Percentiles rank a stretch among this genome's conserved stretches.
phyloP scores from a whole-genome alignment of 1,139 yeast species.

The Hansenula sp. region DNA sequence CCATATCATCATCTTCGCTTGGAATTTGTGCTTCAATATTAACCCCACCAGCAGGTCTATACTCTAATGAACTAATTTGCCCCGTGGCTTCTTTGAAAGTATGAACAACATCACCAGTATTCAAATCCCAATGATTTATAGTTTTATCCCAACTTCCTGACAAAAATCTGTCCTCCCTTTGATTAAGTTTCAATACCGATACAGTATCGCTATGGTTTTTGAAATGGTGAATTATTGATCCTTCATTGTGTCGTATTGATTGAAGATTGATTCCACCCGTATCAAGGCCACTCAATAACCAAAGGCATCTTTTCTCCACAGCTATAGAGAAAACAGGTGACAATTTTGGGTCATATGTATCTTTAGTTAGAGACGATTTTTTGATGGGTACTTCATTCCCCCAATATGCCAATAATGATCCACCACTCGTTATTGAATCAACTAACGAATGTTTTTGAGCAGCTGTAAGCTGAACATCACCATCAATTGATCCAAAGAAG shows the following conservation, averaged over 20 bases:
- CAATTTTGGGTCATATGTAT: constrained; percentile 56
- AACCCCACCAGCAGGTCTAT: constrained; percentile 68
- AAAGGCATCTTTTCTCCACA: constrained; percentile 75
- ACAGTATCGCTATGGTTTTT: constrained; percentile 71
- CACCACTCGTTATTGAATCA: constrained; percentile 82
- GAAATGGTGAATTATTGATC: constrained; percentile 75
- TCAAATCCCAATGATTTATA: constrained; percentile 80
- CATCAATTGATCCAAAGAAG: constrained; percentile 79
- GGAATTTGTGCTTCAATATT: constrained; percentile 22
- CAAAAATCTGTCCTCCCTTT: constrained; percentile 45
- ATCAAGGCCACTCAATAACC: constrained; percentile 80
- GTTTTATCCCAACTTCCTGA: constrained; percentile 92
- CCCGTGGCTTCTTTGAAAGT: constrained; percentile 58
- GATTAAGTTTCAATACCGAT: constrained; percentile 63
- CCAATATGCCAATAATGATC: constrained; percentile 84
- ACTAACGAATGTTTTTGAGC: constrained; percentile 88
- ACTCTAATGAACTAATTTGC: constrained; percentile 74
- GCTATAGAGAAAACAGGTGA: constrained; percentile 89
- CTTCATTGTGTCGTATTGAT: constrained; percentile 81
- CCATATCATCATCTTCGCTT: constrained; percentile 61
- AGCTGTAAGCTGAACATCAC: constrained; percentile 85
- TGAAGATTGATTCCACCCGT: constrained; percentile 87
- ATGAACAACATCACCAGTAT: constrained; percentile 55
- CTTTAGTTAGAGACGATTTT: constrained; percentile 33
- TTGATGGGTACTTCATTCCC: constrained; percentile 85